Base-by-base conservation (phyloP, 495 filamentous ascomycete genomes). In the Penicillium lagena region DNA sequence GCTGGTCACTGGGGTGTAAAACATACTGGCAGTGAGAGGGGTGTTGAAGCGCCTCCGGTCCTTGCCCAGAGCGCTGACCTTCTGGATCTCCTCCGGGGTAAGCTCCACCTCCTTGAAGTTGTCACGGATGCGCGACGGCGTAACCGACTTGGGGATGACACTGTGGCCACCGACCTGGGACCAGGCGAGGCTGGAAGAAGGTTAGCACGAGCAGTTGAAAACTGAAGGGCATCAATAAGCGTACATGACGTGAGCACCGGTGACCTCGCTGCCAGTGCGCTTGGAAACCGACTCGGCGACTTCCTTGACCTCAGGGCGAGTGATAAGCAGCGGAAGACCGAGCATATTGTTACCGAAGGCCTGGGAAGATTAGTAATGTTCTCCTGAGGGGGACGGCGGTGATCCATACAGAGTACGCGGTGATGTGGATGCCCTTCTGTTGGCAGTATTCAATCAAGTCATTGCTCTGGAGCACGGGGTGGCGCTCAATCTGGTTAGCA, bases 111-210 rank as follows among this genome's bases (percentile, higher is more conserved):
- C 71, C 56, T 70, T 57, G 62, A 75, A 73, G 67, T 75, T 75
- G 45, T 65, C 64, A 45, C 44, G 52, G 38, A 73, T 75, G 43
- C 71, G 70, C 29, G 67, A 68, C 15, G 68, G 54, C 12, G 68
- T 75, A 31, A 73, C 63, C 15, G 70, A 73, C 62, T 75, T 75
- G 51, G 71, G 71, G 52, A 75, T 75, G 49, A 75, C 71, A 47
- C 66, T 70, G 60, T 70, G 60, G 39, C 70, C 71, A 32, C 68
- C 70, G 11, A 68, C 59, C 50, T 71, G 66, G 44, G 68, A 73
- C 70, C 70, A 72, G 56, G 66, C 68, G 41, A 72, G 69, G 42
- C 55, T 59, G 15, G 34, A 42, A 35, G 27, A 12, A n/a, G 39
- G 45, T 45, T 48, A 43, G 22, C 14, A 30, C 31, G n/a, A 32